Evolutionary conservation across 192 early-diverging fungal genomes (phyloP), one percentile per base, ranked within the genome.

Genomic region (Polychytrium aggregatum): DNA sequence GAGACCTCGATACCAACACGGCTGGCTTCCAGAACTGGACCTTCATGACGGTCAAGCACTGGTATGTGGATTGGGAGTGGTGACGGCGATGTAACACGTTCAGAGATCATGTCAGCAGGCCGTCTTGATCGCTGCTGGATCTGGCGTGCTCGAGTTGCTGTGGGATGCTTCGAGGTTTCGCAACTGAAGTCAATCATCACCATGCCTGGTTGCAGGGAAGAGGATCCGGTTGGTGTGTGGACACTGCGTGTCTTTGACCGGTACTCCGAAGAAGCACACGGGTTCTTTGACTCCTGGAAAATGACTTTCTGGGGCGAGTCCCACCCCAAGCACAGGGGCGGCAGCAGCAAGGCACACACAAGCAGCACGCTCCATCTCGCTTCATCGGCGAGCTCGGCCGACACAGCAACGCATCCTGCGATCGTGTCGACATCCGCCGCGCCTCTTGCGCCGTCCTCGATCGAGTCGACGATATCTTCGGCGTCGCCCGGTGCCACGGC

Each of bases 1-100:
- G 95, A 14, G 65, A 59, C 35, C 67, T 52, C 47, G 95, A 98
- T 60, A 48, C 35, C 11, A 76, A 72, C 52, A 66, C 34, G 6
- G 62, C 59, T 9, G 95, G 95, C 10, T 83, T 93, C 45, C 16
- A 44, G 7, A 72, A 81, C 48, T 98, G 95, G 95, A 90, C 86
- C 25, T 88, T 96, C 51, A 93, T 92, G 88, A 84, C 72, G 26
- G 90, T 98, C 33, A 87, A 85, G 63, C 95, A 98, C 52, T 98
- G 95, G 88, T 90, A 68, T 52, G 65, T 57, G 8, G 13, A 29
- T 55, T 26, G 24, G n/a, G n/a, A n/a, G n/a, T n/a, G n/a, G n/a
- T n/a, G n/a, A n/a, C n/a, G n/a, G n/a, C n/a, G n/a, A n/a, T n/a
- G n/a, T n/a, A n/a, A n/a, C n/a, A n/a, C n/a, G n/a, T n/a, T n/a